Base-by-base conservation (phyloP, 192 early-diverging fungal species). In the Coemansia sp. region DNA sequence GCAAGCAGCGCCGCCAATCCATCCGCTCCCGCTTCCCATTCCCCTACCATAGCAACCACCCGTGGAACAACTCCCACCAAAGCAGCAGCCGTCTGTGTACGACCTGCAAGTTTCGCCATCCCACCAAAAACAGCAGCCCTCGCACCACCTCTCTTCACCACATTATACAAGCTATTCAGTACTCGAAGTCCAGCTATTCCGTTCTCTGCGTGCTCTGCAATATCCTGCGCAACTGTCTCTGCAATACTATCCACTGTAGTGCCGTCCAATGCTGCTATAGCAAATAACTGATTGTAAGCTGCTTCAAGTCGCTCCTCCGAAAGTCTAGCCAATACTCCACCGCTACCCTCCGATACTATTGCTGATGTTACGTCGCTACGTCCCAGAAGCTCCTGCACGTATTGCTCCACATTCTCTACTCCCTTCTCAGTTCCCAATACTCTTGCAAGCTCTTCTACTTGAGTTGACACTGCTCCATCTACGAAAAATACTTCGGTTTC, bases 141-240 rank as follows among this genome's bases (percentile, higher is more conserved):
- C 82, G 82, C 56, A 82, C 57, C 19, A 71, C 83, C 65, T 52
- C 68, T 73, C 41, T 85, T 84, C 28, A 91, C 78, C 58, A 88
- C 82, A 79, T 94, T 95, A 85, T 92, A 98, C 56, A 96, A 82
- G 82, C 92, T 95, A 68, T 77, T 75, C 25, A 85, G 71, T 32
- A 70, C 65, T 14, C 73, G 75, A 22, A 85, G 58, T 10, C 66
- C 82, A 3, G 27, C 63, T 0, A 61, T 64, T 6, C 60, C 73
- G 60, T 59, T 70, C 41, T 56, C 47, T 48, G 51, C 60, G 21
- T 60, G 49, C 6, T 14, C 58, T 38, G 55, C 59, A 18, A 80
- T 34, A 44, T 68, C 58, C 19, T 49, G n/a, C 19, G 65, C 67
- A 38, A 71, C 38, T 47, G 26, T 54, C 12, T 28, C 38, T 9